Conservation (phyloP, 495 filamentous ascomycete species). For the Bombardia bombarda region DNA sequence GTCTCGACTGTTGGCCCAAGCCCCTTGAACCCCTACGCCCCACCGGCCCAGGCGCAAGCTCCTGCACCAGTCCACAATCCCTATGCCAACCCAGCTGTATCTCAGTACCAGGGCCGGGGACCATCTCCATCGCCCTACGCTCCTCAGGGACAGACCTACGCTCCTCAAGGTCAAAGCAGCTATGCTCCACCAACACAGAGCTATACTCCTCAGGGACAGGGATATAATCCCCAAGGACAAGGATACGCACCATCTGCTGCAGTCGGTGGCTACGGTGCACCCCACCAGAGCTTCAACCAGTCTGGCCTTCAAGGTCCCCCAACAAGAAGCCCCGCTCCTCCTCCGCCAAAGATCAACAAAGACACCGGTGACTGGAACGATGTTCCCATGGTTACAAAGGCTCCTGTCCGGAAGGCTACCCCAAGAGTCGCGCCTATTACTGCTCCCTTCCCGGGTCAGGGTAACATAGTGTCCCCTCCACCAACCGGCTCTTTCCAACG, state of each 20-base stretch:
- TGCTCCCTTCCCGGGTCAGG: conserved; percentile 61
- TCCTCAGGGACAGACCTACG: conserved; percentile 23
- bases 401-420: conserved; percentile 60
- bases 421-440: conserved; percentile 55
- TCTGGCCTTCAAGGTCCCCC: conserved; percentile 7
- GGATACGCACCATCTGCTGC: conserved; percentile 18
- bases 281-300: conserved; percentile 13
- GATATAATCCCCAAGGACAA: conserved; percentile 1
- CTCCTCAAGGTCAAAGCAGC: too few species aligned
- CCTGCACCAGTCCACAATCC: conserved; percentile 30
- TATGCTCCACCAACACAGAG: conserved; percentile 1
- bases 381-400: conserved; percentile 75
- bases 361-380: conserved; percentile 88
- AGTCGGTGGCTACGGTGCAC: conserved; percentile 26
- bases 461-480: conserved; percentile 37
- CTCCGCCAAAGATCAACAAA: conserved; percentile 53
- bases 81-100: neutral
- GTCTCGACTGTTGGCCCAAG: conserved; percentile 2
- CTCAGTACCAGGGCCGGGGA: conserved; percentile 15
- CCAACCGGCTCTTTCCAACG: conserved; percentile 29
- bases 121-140: conserved; percentile 25
- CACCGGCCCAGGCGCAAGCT: conserved; percentile 22
- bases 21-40: conserved; percentile 29
- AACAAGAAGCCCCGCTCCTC: conserved; percentile 12
- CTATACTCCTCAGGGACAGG: conserved; percentile 7